A percentile compares a stretch with the other conserved stretches of the same genome.
Conservation (phyloP, 2,329 filamentous ascomycete genomes). For the Magnaporthiopsis rhizophila region DNA sequence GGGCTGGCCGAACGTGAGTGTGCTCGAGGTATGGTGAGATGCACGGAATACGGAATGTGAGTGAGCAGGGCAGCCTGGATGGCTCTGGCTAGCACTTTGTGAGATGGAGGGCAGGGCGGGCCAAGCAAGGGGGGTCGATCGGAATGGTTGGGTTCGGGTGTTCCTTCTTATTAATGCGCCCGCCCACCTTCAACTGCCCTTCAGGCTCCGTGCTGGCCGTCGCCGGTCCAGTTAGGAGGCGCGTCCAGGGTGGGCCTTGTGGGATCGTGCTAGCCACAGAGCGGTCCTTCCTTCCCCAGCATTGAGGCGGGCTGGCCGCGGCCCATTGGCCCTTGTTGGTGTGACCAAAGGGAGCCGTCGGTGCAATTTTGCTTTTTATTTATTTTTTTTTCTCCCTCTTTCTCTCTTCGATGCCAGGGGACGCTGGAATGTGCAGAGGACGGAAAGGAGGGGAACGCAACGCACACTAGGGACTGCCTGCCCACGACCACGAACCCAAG, state of each 20-base stretch:
- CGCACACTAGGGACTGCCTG: not conserved
- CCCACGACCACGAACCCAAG: no score
- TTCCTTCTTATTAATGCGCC: not conserved
- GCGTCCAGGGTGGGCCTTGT: not conserved
- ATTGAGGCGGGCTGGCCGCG: no score
- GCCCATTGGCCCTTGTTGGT: not conserved
- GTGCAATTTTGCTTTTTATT: not conserved
- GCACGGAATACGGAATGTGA: not conserved
- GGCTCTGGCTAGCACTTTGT: not conserved
- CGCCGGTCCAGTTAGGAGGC: not conserved
- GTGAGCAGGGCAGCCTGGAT: no score
- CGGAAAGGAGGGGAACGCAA: no score
- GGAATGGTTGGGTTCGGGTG: not conserved
- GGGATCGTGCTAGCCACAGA: not conserved
- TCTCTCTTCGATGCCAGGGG: not conserved
- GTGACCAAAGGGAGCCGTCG: not conserved
- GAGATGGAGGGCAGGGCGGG: not conserved
- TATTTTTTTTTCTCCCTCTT: no score
- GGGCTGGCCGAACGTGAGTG: not conserved
- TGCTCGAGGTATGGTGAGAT: not conserved
- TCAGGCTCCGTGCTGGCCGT: not conserved
- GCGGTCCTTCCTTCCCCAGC: not conserved
- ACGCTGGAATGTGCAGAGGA: not conserved
- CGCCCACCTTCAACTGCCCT: not conserved
- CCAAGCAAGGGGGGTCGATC: not conserved